These are phyloP conservation scores for Lichina pygmaea DNA, from an alignment of 495 filamentous ascomycete species.

Conservation along the genomic window DNA sequence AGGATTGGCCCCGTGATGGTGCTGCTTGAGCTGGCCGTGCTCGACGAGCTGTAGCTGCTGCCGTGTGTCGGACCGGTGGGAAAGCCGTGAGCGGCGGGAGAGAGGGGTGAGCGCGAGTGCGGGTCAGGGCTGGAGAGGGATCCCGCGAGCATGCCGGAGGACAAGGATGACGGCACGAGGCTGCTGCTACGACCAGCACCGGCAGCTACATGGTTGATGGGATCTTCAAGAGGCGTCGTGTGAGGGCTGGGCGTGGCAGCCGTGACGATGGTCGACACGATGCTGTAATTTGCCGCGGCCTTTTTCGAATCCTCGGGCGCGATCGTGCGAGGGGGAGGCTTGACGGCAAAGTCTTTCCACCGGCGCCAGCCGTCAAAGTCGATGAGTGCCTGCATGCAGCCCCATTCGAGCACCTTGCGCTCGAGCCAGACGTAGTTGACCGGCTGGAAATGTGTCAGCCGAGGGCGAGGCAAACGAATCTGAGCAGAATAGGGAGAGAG, in stretches of 20 bases:
- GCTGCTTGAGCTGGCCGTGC: too few relatives aligned
- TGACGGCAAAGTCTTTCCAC: constrained; percentile 57
- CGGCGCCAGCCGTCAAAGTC: constrained; percentile 96
- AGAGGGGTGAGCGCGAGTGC: too few relatives aligned
- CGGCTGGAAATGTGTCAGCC: constrained; percentile 26
- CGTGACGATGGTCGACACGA: neutral
- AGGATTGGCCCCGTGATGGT: neutral
- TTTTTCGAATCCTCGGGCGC: neutral
- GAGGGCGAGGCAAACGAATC: neutral
- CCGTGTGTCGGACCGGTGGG: too few relatives aligned
- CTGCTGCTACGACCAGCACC: neutral
- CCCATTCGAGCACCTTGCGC: constrained; percentile 96
- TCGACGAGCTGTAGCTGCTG: too few relatives aligned
- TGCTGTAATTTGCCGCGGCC: neutral
- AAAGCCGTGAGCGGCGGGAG: too few relatives aligned
- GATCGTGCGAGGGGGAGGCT: neutral
- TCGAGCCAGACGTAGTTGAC: constrained; percentile 96
- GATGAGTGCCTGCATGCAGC: constrained; percentile 96
- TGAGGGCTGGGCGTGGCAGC: neutral
- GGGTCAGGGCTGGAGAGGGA: too few relatives aligned
- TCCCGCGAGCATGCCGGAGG: too few relatives aligned
- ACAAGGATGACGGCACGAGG: too few relatives aligned
- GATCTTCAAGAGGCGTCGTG: neutral
- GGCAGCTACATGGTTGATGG: neutral
- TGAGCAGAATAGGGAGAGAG: neutral